phyloP scores from a whole-genome alignment of 176 grass and related monocot genomes.

The Oryza meridionalis region DNA sequence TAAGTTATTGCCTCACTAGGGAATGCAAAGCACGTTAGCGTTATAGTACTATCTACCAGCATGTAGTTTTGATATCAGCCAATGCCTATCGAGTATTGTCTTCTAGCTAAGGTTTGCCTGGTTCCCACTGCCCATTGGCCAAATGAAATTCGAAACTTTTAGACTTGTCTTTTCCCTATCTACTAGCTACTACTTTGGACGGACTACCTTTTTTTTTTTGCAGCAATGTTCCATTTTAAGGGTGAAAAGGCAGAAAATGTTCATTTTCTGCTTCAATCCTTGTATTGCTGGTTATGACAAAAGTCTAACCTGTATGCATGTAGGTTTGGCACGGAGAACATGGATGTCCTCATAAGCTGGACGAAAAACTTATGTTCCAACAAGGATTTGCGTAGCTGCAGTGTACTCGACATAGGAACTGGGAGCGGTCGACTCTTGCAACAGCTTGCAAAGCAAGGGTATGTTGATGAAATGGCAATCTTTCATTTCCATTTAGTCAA shows the following conservation, averaged over 20 bases:
- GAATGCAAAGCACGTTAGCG: conserved; percentile 3
- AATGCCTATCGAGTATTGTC: not conserved
- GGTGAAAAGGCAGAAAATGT: not conserved
- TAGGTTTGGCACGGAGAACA: conserved; percentile 79
- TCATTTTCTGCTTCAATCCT: not conserved
- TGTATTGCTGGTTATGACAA: not conserved
- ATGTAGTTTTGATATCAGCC: not conserved
- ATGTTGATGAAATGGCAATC: conserved; percentile 36
- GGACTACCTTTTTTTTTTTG: not conserved
- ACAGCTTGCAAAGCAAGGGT: conserved; percentile 95
- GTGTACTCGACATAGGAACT: conserved; percentile 82
- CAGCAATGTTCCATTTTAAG: not conserved
- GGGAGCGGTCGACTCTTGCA: conserved; percentile 84
- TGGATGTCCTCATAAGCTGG: conserved; percentile 83
- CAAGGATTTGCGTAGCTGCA: conserved; percentile 63
- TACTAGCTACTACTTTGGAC: not conserved
- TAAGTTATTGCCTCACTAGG: not conserved
- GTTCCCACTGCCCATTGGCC: not conserved
- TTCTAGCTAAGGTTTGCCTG: conserved; percentile 11
- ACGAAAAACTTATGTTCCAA: conserved; percentile 71
- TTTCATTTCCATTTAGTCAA: not conserved
- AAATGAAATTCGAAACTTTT: conserved; percentile 5
- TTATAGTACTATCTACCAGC: not conserved
- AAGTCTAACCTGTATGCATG: conserved; percentile 12
- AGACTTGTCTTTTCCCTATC: not conserved